phyloP scores from a whole-genome alignment of 176 grass and related monocot genomes.

The Oryza australiensis region DNA sequence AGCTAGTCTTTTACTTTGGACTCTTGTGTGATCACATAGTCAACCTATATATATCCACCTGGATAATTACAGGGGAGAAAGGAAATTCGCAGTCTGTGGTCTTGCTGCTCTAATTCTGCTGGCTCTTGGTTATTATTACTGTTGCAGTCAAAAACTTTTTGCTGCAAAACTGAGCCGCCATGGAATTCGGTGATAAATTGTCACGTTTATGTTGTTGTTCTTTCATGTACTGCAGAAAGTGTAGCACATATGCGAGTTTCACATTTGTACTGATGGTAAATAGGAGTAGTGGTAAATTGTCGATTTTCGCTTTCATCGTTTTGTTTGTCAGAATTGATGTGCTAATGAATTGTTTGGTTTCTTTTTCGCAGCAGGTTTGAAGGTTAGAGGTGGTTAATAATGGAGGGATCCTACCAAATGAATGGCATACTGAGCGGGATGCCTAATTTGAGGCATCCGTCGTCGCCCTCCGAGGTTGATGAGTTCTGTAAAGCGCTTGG shows the following conservation, averaged over 20 bases:
- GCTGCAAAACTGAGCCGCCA: not conserved
- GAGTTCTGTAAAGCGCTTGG: slow-evolving; percentile 82
- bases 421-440: slow-evolving; percentile 49
- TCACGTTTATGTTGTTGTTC: not conserved
- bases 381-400: slow-evolving; percentile 32
- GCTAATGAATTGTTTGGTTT: slow-evolving; percentile 7
- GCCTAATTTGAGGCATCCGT: slow-evolving; percentile 46
- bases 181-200: not conserved
- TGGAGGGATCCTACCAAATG: slow-evolving; percentile 47
- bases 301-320: not conserved
- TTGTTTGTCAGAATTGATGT: not conserved
- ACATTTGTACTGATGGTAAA: not conserved
- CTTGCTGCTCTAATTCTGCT: not conserved
- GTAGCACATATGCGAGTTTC: not conserved
- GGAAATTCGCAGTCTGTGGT: not conserved
- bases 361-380: slow-evolving; percentile 45
- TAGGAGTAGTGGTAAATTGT: not conserved
- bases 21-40: slow-evolving; percentile 26
- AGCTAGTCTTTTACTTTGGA: not conserved
- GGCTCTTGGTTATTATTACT: not conserved
- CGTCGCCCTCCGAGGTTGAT: slow-evolving; percentile 54
- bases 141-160: not conserved
- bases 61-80: not conserved
- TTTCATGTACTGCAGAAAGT: not conserved
- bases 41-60: not conserved